Conservation (phyloP, 2,329 filamentous ascomycete species). For the Stromatinia cepivora region DNA sequence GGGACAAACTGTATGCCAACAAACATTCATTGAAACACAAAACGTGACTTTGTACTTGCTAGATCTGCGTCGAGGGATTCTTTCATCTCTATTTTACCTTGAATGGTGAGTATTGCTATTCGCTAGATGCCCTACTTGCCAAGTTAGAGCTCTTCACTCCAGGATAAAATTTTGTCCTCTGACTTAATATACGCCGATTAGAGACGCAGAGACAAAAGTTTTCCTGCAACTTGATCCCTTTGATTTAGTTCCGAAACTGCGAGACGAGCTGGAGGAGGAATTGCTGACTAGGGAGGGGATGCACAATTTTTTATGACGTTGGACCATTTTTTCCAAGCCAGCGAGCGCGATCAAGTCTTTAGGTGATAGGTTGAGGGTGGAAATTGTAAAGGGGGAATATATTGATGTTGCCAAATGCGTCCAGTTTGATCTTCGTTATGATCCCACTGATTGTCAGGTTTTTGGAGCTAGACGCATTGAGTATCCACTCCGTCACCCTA, state of each 20-base stretch:
- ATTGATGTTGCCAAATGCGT: constrained; percentile 28
- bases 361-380: constrained; percentile 22
- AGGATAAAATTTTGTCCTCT: neutral
- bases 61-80: neutral
- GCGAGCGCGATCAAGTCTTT: constrained; percentile 25
- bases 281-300: no score
- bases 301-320: constrained; percentile 24
- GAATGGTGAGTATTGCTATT: neutral
- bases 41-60: neutral
- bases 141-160: neutral
- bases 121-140: neutral
- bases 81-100: neutral
- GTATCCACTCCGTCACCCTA: neutral
- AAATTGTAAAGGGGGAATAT: constrained; percentile 28
- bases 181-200: neutral
- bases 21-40: neutral
- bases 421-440: constrained; percentile 23
- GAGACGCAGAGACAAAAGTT: no score
- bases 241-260: neutral
- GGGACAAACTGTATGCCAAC: neutral
- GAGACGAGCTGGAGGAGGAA: neutral
- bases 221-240: neutral
- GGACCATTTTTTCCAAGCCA: constrained; percentile 25
- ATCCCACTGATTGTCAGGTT: neutral
- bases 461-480: neutral